Evolutionary conservation across 768 basidiomycete species (phyloP).

Genomic region (Rhodotorula taiwanensis): DNA sequence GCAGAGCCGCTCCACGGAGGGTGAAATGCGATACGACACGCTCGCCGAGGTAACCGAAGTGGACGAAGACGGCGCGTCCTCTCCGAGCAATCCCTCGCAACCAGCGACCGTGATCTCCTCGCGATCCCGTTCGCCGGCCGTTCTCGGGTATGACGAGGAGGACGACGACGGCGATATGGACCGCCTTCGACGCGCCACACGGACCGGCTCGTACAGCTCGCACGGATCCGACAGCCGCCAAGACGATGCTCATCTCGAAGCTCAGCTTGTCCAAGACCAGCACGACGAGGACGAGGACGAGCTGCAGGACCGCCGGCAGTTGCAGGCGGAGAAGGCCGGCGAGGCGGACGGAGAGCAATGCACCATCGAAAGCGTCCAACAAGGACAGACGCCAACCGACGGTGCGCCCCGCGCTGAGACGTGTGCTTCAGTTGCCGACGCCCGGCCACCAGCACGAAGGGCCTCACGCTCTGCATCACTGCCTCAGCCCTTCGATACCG

Average conservation of each 20-base stretch:
- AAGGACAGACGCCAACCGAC: too few species aligned
- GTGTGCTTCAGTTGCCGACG: too few species aligned
- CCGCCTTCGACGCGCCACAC: not conserved
- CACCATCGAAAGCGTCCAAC: too few species aligned
- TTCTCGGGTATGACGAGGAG: constrained; percentile 4
- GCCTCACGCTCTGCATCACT: too few species aligned
- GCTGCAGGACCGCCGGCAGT: not conserved
- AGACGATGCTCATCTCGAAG: not conserved
- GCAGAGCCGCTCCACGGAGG: too few species aligned
- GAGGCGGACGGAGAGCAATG: not conserved
- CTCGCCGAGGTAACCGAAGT: not conserved
- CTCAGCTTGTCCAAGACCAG: not conserved
- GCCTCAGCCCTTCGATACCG: too few species aligned
- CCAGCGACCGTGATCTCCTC: too few species aligned
- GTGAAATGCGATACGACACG: too few species aligned
- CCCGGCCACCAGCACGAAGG: too few species aligned
- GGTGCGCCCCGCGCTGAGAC: too few species aligned
- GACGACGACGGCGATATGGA: not conserved
- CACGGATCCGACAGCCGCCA: not conserved
- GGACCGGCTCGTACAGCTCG: constrained; percentile 4
- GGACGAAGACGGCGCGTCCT: not conserved
- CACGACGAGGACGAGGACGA: not conserved
- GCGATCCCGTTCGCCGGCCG: not conserved
- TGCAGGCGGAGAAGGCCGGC: not conserved
- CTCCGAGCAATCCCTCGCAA: too few species aligned